Conservation (phyloP, 306 rosid species). For the Hylodesmum podocarpum region DNA sequence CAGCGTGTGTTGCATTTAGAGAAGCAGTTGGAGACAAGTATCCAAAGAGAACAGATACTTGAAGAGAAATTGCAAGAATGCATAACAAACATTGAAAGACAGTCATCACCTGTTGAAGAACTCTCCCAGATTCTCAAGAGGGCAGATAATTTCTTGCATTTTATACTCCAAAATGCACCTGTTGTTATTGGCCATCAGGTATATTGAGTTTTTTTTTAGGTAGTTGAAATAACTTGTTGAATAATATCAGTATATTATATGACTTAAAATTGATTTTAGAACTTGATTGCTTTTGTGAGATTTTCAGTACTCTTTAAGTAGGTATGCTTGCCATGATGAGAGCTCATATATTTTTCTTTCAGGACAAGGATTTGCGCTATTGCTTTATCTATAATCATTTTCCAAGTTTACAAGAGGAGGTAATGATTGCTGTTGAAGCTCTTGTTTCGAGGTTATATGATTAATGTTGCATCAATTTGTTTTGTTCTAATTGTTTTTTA, state of each 20-base stretch:
- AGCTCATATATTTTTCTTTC: slow-evolving; percentile 16
- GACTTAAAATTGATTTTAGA: slow-evolving; percentile 4
- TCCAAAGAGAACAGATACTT: slow-evolving; percentile 68
- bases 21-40: slow-evolving; percentile 64
- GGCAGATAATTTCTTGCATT: slow-evolving; percentile 88
- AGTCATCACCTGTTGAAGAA: slow-evolving; percentile 84
- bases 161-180: slow-evolving; percentile 89
- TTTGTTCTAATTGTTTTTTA: not conserved
- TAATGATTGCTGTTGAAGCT: slow-evolving; percentile 39
- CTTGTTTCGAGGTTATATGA: slow-evolving; percentile 23
- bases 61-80: slow-evolving; percentile 62
- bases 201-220: slow-evolving; percentile 11
- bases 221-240: not conserved
- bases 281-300: not conserved
- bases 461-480: not conserved
- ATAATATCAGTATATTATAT: not conserved
- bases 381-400: slow-evolving; percentile 92
- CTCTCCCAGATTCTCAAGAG: slow-evolving; percentile 80
- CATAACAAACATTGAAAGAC: slow-evolving; percentile 61
- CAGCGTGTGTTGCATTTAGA: slow-evolving; percentile 60
- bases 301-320: not conserved
- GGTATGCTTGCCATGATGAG: not conserved
- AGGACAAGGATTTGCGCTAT: slow-evolving; percentile 85
- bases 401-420: slow-evolving; percentile 87
- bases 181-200: slow-evolving; percentile 96